A percentile compares a stretch with the other conserved stretches of the same genome.
Evolutionary conservation across 208 protist genomes (phyloP).

Genomic region (Strigomonas oncopelti): DNA sequence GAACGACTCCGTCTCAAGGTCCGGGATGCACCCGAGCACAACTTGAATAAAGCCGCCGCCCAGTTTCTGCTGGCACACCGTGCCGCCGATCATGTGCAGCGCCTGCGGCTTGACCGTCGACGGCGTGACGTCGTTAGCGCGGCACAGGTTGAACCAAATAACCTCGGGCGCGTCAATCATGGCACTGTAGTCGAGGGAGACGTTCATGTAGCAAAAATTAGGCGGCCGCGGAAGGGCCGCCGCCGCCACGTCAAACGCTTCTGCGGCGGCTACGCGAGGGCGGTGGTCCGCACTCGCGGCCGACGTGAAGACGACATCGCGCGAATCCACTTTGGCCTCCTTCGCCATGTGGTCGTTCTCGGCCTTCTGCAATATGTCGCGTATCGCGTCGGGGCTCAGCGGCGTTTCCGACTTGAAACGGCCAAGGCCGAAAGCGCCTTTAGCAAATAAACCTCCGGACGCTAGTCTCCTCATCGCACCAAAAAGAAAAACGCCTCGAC

Average conservation of each 20-base stretch:
- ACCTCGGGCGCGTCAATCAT: conserved; percentile 86
- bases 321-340: conserved; percentile 60
- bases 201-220: conserved; percentile 83
- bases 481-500: too few relatives aligned
- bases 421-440: neutral
- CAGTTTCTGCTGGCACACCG: conserved; percentile 72
- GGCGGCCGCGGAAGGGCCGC: conserved; percentile 69
- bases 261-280: conserved; percentile 73
- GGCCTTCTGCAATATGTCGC: conserved; percentile 44
- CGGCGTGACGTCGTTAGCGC: conserved; percentile 52
- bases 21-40: conserved; percentile 74
- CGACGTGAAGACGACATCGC: conserved; percentile 70
- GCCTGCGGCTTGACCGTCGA: conserved; percentile 61
- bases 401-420: conserved; percentile 26
- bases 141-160: conserved; percentile 84
- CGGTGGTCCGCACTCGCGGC: conserved; percentile 75
- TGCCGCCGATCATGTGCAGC: conserved; percentile 78
- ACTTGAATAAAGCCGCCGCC: conserved; percentile 84
- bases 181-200: conserved; percentile 69
- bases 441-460: neutral
- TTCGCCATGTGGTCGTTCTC: conserved; percentile 37
- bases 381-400: conserved; percentile 42
- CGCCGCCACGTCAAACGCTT: conserved; percentile 84
- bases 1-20: conserved; percentile 71
- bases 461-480: neutral